phyloP scores from a whole-genome alignment of 176 grass and related monocot genomes.

The Rhynchospora tenuis region DNA sequence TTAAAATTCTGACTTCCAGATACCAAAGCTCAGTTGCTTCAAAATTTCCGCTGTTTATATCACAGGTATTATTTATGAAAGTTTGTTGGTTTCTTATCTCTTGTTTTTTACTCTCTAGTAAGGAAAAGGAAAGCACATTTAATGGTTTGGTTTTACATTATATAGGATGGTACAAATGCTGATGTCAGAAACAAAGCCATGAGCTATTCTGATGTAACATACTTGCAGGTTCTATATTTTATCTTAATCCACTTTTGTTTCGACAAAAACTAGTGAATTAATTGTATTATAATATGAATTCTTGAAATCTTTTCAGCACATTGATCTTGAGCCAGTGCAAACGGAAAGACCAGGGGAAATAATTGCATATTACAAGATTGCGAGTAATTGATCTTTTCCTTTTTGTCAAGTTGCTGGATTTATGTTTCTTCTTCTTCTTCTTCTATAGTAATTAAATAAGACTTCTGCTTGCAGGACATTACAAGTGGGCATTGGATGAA shows the following conservation, averaged over 20 bases:
- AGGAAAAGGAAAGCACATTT: background rate
- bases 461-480: slow-evolving; percentile 61
- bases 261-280: slow-evolving; percentile 10
- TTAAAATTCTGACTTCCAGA: slow-evolving; percentile 34
- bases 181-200: slow-evolving; percentile 93
- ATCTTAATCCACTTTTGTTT: slow-evolving; percentile 3
- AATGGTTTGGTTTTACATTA: slow-evolving; percentile 30
- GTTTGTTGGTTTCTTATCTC: slow-evolving; percentile 23
- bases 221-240: slow-evolving; percentile 62
- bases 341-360: slow-evolving; percentile 94
- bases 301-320: slow-evolving; percentile 53
- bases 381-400: slow-evolving; percentile 55
- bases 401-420: background rate
- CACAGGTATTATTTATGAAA: slow-evolving; percentile 46
- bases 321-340: slow-evolving; percentile 78
- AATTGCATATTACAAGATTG: slow-evolving; percentile 96
- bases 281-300: slow-evolving; percentile 12
- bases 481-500: slow-evolving; percentile 95
- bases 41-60: slow-evolving; percentile 96
- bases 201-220: slow-evolving; percentile 72
- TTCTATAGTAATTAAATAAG: slow-evolving; percentile 30
- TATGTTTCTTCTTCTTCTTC: background rate
- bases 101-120: slow-evolving; percentile 15
- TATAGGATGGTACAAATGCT: slow-evolving; percentile 90
- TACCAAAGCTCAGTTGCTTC: slow-evolving; percentile 74